phyloP scores from a whole-genome alignment of 2,329 filamentous ascomycete species.

The Aaosphaeria pasadenensis region DNA sequence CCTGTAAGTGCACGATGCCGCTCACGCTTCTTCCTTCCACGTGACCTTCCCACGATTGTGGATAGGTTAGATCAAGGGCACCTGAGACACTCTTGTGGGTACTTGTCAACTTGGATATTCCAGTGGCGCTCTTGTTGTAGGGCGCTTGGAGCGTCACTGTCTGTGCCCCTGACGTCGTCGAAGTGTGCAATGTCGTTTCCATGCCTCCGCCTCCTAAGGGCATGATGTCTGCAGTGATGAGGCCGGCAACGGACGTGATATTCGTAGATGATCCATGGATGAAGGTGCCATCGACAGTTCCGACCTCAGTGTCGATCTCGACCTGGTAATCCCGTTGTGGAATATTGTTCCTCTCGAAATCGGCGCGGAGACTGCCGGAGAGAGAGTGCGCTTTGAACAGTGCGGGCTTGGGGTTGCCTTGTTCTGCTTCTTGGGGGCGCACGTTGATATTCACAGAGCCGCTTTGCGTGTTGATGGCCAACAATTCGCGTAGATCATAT shows the following conservation, averaged over 20 bases:
- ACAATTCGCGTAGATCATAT: constrained; percentile 40
- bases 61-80: constrained; percentile 36
- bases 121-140: constrained; percentile 19
- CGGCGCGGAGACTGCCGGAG: constrained; percentile 37
- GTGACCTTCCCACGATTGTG: constrained; percentile 41
- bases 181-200: constrained; percentile 29
- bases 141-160: constrained; percentile 30
- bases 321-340: constrained; percentile 43
- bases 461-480: constrained; percentile 40
- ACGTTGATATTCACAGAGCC: constrained; percentile 42
- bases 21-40: constrained; percentile 36
- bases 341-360: constrained; percentile 33
- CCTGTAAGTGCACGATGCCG: constrained; percentile 38
- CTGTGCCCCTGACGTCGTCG: constrained; percentile 34
- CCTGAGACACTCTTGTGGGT: constrained; percentile 36
- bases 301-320: constrained; percentile 36
- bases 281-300: constrained; percentile 37
- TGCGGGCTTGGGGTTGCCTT: constrained; percentile 28
- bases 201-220: constrained; percentile 31
- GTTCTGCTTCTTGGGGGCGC: constrained; percentile 33
- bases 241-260: constrained; percentile 36
- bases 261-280: constrained; percentile 40
- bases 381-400: constrained; percentile 33
- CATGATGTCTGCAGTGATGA: constrained; percentile 35
- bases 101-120: constrained; percentile 27